phyloP scores from a whole-genome alignment of 73 alveolate genomes.

The Paramecium sonneborni region DNA sequence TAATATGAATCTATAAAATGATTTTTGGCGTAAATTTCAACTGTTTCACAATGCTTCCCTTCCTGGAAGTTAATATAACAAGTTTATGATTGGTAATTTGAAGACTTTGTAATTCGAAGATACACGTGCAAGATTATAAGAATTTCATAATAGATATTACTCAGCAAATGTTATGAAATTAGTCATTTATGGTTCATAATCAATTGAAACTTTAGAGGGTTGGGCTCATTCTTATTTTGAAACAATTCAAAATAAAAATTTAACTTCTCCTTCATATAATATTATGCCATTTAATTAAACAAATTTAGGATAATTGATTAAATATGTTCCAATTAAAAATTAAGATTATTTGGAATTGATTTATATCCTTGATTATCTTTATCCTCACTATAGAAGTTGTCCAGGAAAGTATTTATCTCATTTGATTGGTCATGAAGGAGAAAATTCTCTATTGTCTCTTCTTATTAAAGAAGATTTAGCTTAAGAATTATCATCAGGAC shows the following conservation, averaged over 20 bases:
- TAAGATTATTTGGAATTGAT: conserved; percentile 72
- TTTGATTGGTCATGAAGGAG: conserved; percentile 91
- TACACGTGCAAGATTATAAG: conserved; percentile 78
- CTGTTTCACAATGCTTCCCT: conserved; percentile 69
- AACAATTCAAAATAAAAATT: conserved; percentile 77
- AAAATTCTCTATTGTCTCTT: conserved; percentile 83
- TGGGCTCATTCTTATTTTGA: conserved; percentile 74
- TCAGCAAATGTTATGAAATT: conserved; percentile 92
- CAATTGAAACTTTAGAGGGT: conserved; percentile 74
- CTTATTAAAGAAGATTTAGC: conserved; percentile 88
- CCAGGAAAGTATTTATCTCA: conserved; percentile 75
- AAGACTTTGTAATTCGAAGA: conserved; percentile 71
- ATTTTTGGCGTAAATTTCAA: conserved; percentile 62
- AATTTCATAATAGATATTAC: conserved; percentile 89
- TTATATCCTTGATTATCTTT: conserved; percentile 53
- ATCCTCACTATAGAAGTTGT: conserved; percentile 63
- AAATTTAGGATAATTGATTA: conserved; percentile 76
- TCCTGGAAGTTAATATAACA: conserved; percentile 65
- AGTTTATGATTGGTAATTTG: conserved; percentile 76
- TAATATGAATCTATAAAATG: conserved; percentile 75
- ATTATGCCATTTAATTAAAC: conserved; percentile 72
- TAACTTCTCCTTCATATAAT: conserved; percentile 75
- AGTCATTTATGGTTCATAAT: conserved; percentile 78
- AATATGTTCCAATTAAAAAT: conserved; percentile 83
- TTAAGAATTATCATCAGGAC: conserved; percentile 70